Evolutionary conservation across 257 asterid genomes (phyloP), one percentile per base, ranked within the genome.

Genomic region (Petrea volubilis): DNA sequence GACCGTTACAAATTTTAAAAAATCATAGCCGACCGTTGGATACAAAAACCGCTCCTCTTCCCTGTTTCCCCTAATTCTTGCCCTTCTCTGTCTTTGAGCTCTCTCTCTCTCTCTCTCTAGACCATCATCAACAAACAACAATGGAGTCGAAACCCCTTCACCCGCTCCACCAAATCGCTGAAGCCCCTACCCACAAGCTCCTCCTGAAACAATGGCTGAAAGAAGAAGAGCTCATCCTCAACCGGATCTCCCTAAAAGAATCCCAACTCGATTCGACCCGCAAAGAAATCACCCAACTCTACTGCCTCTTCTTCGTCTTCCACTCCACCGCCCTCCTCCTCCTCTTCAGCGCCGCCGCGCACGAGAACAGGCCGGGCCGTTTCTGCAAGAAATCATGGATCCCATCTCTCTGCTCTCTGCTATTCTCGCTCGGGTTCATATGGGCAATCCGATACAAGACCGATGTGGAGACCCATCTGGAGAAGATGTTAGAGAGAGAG

Each of bases 141-240:
- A 85, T 81, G 88, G 89, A 83, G 21, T 28, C 87, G 51, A 86
- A 84, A 60, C 61, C 84, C 17, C 69, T 59, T 3, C 96, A 90
- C 73, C 96, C 95, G 14, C 93, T 94, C 77, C 96, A 88, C 79
- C 97, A 94, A 74, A 94, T 91, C 13, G 97, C 96, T 1, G 77
- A 70, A 27, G 81, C 79, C 47, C 96, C 97, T 18, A 89, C 91
- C 46, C 99, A 94, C 93, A 89, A 84, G 73, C 95, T 94, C 74
- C 97, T 91, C 67, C 89, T 94, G 20, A 94, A 94, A 74, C 97
- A 94, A 71, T 91, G 99, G 99, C 87, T 94, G 1, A 91, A 91
- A 63, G 97, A 94, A 77, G 89, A 91, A 64, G 96, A 91, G 55
- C 84, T 94, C 40, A 91, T 94, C 83, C 87, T 94, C 66, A 84